Conservation (phyloP, 805 yeast genomes). For the Lachancea fermentati region DNA sequence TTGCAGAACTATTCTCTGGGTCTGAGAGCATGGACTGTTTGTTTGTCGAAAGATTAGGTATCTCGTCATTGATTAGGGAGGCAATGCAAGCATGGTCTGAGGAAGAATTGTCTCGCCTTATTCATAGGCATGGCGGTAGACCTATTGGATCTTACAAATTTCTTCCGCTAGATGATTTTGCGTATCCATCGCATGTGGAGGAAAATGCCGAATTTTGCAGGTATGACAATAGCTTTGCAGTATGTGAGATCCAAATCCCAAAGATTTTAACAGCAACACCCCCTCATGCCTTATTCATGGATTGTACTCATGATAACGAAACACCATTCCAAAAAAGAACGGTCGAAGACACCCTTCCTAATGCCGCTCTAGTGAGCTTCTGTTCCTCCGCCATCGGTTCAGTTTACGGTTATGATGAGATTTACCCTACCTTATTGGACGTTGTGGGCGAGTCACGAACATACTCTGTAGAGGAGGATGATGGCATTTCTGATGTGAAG, state of each 20-base stretch:
- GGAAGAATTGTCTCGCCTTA: slow-evolving; percentile 75
- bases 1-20: slow-evolving; percentile 91
- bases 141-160: slow-evolving; percentile 90
- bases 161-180: slow-evolving; percentile 67
- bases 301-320: slow-evolving; percentile 95
- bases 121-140: slow-evolving; percentile 90
- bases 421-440: slow-evolving; percentile 75
- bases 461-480: slow-evolving; percentile 42
- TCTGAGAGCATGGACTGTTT: slow-evolving; percentile 85
- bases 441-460: slow-evolving; percentile 70
- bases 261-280: slow-evolving; percentile 56
- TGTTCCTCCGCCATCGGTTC: slow-evolving; percentile 94
- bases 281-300: slow-evolving; percentile 97
- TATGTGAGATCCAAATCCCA: slow-evolving; percentile 66
- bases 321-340: slow-evolving; percentile 86
- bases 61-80: slow-evolving; percentile 84
- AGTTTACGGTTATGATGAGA: slow-evolving; percentile 89
- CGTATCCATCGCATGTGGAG: slow-evolving; percentile 54
- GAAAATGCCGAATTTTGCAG: slow-evolving; percentile 29
- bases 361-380: slow-evolving; percentile 88
- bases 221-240: slow-evolving; percentile 19
- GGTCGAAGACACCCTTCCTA: slow-evolving; percentile 89
- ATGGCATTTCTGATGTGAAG: slow-evolving; percentile 78
- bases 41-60: slow-evolving; percentile 85
- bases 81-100: slow-evolving; percentile 97